Evolutionary conservation across 2,329 filamentous ascomycete species (phyloP).

Genomic region (Lojkania enalia): DNA sequence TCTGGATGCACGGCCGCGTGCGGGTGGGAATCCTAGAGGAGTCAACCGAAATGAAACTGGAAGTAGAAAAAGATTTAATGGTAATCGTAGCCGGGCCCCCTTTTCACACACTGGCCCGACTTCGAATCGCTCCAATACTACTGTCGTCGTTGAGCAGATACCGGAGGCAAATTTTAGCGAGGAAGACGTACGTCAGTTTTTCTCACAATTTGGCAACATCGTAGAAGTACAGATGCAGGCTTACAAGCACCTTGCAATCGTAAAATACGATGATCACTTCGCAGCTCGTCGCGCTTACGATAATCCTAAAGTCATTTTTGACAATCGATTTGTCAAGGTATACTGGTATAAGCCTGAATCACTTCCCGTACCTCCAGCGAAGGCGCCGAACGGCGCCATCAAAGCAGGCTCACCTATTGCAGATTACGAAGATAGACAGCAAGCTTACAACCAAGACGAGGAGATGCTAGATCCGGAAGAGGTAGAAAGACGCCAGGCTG

Average conservation of each 20-base stretch:
- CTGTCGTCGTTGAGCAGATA: slow-evolving; percentile 77
- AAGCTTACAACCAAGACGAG: slow-evolving; percentile 41
- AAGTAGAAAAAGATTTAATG: slow-evolving; percentile 26
- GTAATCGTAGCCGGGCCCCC: slow-evolving; percentile 49
- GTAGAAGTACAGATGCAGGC: slow-evolving; percentile 66
- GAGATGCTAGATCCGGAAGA: slow-evolving; percentile 70
- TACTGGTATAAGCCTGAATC: slow-evolving; percentile 67
- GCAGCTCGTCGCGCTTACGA: slow-evolving; percentile 71
- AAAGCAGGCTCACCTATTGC: slow-evolving; percentile 16
- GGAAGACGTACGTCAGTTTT: slow-evolving; percentile 67
- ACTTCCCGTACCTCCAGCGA: slow-evolving; percentile 4
- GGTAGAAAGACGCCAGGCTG: slow-evolving; percentile 68
- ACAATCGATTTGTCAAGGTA: slow-evolving; percentile 84
- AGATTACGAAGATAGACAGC: slow-evolving; percentile 19
- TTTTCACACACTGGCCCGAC: slow-evolving; percentile 69
- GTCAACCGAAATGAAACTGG: slow-evolving; percentile 12
- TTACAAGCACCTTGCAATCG: slow-evolving; percentile 67
- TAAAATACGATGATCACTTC: slow-evolving; percentile 69
- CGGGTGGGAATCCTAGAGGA: too few relatives aligned
- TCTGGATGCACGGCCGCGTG: slow-evolving; percentile 19
- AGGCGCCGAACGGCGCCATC: slow-evolving; percentile 7
- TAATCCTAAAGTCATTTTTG: slow-evolving; percentile 79
- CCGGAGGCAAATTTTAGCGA: slow-evolving; percentile 72
- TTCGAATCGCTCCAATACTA: slow-evolving; percentile 64
- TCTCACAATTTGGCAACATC: slow-evolving; percentile 71